Conservation (phyloP, 495 filamentous ascomycete genomes). For the Penicillium salamii region DNA sequence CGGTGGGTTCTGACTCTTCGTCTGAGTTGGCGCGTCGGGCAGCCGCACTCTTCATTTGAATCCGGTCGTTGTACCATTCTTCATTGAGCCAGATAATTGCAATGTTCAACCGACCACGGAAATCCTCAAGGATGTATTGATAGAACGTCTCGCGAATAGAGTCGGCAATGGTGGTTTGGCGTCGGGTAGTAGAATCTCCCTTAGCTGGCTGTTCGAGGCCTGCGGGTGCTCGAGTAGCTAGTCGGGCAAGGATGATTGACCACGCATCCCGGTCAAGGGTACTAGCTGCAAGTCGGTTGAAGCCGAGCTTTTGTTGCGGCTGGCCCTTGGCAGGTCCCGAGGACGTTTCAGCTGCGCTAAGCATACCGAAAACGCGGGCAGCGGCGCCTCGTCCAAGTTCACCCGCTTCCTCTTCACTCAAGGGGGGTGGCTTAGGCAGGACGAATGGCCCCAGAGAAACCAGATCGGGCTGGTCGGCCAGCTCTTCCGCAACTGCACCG, state of each 20-base stretch:
- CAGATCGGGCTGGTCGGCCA: conserved; percentile 51
- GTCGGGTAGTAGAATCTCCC: conserved; percentile 14
- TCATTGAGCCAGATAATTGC: conserved; percentile 92
- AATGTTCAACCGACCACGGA: conserved; percentile 77
- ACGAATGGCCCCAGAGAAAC: conserved; percentile 66
- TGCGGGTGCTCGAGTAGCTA: conserved; percentile 76
- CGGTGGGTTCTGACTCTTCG: conserved; percentile 24
- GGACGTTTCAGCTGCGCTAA: conserved; percentile 66
- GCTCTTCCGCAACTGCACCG: conserved; percentile 59
- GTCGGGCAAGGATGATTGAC: conserved; percentile 79
- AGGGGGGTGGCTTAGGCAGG: conserved; percentile 70
- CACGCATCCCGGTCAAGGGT: conserved; percentile 86
- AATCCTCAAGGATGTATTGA: conserved; percentile 85
- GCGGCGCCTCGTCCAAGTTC: conserved; percentile 69
- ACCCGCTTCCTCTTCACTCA: conserved; percentile 64
- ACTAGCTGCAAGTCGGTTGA: conserved; percentile 81
- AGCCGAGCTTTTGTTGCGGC: conserved; percentile 52
- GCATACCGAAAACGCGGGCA: conserved; percentile 71
- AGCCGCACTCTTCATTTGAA: conserved; percentile 50
- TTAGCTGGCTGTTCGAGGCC: conserved; percentile 47
- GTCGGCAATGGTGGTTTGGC: conserved; percentile 51
- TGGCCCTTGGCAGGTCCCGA: conserved; percentile 44
- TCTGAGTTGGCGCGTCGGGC: conserved; percentile 37
- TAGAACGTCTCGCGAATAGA: conserved; percentile 76
- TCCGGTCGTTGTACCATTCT: conserved; percentile 93